These are phyloP conservation scores for Podaxis sp. DNA, from an alignment of 768 basidiomycete genomes.

Conservation along the genomic window DNA sequence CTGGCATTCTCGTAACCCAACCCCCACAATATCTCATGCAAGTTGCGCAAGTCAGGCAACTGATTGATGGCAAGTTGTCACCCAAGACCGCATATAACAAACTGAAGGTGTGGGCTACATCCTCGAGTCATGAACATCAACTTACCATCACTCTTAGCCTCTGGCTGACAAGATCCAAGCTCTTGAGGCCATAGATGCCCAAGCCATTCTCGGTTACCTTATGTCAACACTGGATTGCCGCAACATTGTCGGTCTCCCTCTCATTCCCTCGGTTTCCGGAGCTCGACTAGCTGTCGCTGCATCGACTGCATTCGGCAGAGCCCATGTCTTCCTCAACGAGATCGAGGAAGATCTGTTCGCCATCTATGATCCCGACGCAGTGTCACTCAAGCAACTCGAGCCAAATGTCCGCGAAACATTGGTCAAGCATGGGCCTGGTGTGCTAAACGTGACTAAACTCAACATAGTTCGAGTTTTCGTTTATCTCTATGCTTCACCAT, in stretches of 20 bases:
- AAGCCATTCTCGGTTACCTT: conserved; percentile 32
- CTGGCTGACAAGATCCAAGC: not conserved
- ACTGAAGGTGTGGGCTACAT: not conserved
- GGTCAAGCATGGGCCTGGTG: conserved; percentile 19
- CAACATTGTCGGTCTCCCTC: conserved; percentile 36
- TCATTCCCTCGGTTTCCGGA: conserved; percentile 33
- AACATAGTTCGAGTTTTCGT: conserved; percentile 24
- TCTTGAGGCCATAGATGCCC: conserved; percentile 6
- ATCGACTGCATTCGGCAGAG: not conserved
- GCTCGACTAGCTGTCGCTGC: conserved; percentile 22
- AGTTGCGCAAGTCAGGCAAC: conserved; percentile 19
- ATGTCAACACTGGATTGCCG: conserved; percentile 30
- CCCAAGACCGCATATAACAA: not conserved
- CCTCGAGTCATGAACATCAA: not conserved
- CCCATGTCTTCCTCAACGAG: conserved; percentile 29
- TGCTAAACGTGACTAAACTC: conserved; percentile 34
- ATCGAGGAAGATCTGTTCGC: not conserved
- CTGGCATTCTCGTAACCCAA: conserved; percentile 34
- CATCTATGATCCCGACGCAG: not conserved
- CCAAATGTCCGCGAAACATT: not conserved
- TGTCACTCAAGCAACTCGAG: not conserved
- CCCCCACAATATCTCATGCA: conserved; percentile 36
- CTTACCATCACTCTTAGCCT: not conserved
- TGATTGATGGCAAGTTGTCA: not conserved
- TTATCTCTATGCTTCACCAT: conserved; percentile 25